Evolutionary conservation across 1,284 basidiomycete species (phyloP).

Genomic region (Tilletia walkeri): DNA sequence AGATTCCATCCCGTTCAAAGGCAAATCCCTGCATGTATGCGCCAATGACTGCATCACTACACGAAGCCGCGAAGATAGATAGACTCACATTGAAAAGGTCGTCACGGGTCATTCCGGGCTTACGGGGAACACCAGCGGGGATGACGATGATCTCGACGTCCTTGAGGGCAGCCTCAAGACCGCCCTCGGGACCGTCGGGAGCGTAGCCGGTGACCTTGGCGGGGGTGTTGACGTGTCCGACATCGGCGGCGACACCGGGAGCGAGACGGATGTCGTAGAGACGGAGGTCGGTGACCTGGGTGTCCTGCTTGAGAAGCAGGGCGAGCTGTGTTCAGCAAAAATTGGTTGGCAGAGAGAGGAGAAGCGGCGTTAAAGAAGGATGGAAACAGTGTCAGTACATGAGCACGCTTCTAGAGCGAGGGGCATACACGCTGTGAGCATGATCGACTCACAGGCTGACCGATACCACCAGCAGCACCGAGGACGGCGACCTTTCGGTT

Average conservation of each 20-base stretch:
- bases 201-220: conserved; percentile 80
- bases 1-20: too few species aligned
- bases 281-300: conserved; percentile 69
- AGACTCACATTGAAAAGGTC: conserved; percentile 91
- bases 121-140: conserved; percentile 73
- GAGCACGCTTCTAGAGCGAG: too few species aligned
- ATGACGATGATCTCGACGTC: conserved; percentile 89
- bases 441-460: conserved; percentile 61
- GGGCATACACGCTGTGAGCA: neutral
- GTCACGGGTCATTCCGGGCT: conserved; percentile 80
- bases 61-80: neutral
- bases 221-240: conserved; percentile 78
- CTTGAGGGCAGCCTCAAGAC: conserved; percentile 80
- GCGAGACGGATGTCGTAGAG: conserved; percentile 54
- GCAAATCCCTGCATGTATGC: too few species aligned
- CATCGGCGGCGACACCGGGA: conserved; percentile 59
- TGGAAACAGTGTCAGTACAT: neutral
- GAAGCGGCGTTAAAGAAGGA: neutral
- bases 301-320: conserved; percentile 81
- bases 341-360: neutral
- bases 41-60: too few species aligned
- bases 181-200: conserved; percentile 64
- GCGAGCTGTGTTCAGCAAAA: conserved; percentile 61
- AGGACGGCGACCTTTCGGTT: conserved; percentile 82
- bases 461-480: conserved; percentile 79